A percentile compares a stretch with the other conserved stretches of the same genome.
These are phyloP conservation scores for Houttuynia cordata DNA, from an alignment of 164 flowering plant species.

Conservation along the genomic window DNA sequence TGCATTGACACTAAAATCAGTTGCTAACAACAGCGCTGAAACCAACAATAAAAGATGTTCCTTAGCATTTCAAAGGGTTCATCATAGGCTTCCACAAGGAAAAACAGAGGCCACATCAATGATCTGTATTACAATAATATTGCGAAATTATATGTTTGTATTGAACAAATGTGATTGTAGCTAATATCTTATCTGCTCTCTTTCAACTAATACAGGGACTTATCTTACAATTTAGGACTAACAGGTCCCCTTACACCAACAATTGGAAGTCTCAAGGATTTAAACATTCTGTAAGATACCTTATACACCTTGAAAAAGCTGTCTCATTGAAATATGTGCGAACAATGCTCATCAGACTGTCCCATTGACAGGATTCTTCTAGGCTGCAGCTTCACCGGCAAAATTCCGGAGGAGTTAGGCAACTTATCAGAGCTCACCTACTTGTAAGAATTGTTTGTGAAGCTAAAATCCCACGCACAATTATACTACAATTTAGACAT, in stretches of 20 bases:
- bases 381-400: constrained; percentile 73
- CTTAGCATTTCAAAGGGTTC: too few species aligned
- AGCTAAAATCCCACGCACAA: not conserved
- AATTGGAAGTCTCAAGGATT: constrained; percentile 49
- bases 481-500: not conserved
- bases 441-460: constrained; percentile 37
- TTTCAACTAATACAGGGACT: constrained; percentile 39
- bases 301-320: not conserved
- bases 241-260: constrained; percentile 57
- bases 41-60: too few species aligned
- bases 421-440: constrained; percentile 52
- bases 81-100: too few species aligned
- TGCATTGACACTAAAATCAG: too few species aligned
- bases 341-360: not conserved
- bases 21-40: too few species aligned
- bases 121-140: too few species aligned
- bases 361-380: constrained; percentile 48
- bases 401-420: constrained; percentile 72
- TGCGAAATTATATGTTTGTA: not conserved
- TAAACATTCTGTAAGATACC: constrained; percentile 60
- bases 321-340: not conserved
- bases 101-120: too few species aligned
- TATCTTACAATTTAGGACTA: constrained; percentile 64
- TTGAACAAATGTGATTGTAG: not conserved
- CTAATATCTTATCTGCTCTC: not conserved